These are phyloP conservation scores for Botryotinia calthae DNA, from an alignment of 2,329 filamentous ascomycete genomes.

Conservation along the genomic window DNA sequence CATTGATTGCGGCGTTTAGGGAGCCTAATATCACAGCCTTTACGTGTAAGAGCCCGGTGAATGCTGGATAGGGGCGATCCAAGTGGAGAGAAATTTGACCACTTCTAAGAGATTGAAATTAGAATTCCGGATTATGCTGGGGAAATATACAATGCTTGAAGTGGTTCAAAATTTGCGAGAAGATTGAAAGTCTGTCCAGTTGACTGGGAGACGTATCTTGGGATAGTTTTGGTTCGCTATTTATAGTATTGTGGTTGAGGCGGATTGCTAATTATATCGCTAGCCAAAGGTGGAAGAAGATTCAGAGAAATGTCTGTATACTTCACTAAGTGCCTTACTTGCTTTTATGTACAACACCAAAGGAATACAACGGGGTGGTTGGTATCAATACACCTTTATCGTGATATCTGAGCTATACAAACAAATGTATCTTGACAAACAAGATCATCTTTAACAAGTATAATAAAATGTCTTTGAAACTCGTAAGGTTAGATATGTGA, in stretches of 20 bases:
- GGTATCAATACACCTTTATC: not conserved
- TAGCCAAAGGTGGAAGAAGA: not conserved
- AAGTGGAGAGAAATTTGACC: not conserved
- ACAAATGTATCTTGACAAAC: not conserved
- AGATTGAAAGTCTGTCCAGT: not conserved
- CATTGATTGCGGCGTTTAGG: constrained; percentile 36
- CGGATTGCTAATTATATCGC: not conserved
- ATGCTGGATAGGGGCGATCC: not conserved
- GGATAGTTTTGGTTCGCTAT: not conserved
- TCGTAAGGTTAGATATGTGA: not conserved
- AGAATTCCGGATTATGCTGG: not conserved
- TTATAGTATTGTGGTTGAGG: not conserved
- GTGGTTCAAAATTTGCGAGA: not conserved
- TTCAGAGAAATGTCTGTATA: not conserved
- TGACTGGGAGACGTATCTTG: not conserved
- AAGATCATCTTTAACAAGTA: not conserved
- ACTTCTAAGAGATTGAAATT: not conserved
- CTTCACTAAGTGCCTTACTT: not conserved
- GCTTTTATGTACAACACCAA: not conserved
- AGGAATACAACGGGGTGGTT: not conserved
- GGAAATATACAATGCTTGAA: not conserved
- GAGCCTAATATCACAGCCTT: constrained; percentile 30
- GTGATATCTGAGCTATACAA: not conserved
- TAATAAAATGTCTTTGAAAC: not conserved
- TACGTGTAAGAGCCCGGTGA: constrained; percentile 24